Evolutionary conservation across 2,329 filamentous ascomycete genomes (phyloP), one percentile per base, ranked within the genome.

Genomic region (Cytospora chrysosperma): DNA sequence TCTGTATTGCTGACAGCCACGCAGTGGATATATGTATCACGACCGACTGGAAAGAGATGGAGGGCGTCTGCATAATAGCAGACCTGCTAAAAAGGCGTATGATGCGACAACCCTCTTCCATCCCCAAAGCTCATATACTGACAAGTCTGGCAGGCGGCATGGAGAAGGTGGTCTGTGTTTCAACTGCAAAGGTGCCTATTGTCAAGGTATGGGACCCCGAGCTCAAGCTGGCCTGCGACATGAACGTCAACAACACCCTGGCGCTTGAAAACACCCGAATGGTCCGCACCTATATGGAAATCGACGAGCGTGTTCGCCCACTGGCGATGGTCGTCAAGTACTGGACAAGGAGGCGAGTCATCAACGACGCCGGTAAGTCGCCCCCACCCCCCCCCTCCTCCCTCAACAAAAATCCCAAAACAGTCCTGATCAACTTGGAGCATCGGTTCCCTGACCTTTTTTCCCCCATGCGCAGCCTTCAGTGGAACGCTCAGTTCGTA

Each of bases 191-290:
- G 77, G 95, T 99, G 17, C 94, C 95, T 4, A 99, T 99, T 72
- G 95, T 99, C 70, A 98, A 98, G 80, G 91, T 97, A 62, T 99
- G 95, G 93, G 95, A 99, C 74, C 95, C 95, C 3, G 92, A 97
- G 75, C 81, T 97, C 63, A 82, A 88, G 68, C 82, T 99, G 57
- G 91, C 93, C 19, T 97, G 93, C 75, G 95, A 99, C 74, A 95
- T 99, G 89, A 99, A 99, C 70, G 93, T 99, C 78, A 99, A 99
- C 79, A 99, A 98, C 71, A 95, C 93, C 0, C 78, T 96, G 59
- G 95, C 95, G 4, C 81, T 99, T 66, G 93, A 98, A 75, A 99
- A 99, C 72, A 99, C 95, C 17, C 88, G 93, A 57, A 96, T 99
- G 93, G 95, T 99, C 71, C 92, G 93, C 74, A 97, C 93, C 0